These are phyloP conservation scores for Acmispon strigosus DNA, from an alignment of 306 rosid species.

Conservation along the genomic window DNA sequence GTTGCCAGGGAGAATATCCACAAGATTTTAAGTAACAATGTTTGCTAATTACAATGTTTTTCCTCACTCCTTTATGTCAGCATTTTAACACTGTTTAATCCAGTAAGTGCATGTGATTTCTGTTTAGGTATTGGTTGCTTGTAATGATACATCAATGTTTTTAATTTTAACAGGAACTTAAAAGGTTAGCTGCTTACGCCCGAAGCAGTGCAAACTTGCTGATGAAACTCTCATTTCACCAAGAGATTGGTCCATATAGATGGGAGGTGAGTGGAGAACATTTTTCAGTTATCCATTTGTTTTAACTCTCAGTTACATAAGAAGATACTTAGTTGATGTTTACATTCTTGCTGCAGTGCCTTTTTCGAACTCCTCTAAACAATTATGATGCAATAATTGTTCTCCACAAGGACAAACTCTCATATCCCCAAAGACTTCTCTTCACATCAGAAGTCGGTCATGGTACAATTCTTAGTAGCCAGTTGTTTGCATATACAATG, in stretches of 20 bases:
- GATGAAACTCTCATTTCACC: constrained; percentile 51
- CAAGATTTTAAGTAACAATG: not conserved
- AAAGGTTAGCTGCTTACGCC: constrained; percentile 83
- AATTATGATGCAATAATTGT: constrained; percentile 81
- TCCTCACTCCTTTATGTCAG: not conserved
- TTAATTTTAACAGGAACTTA: constrained; percentile 56
- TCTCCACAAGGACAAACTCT: constrained; percentile 78
- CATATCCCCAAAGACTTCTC: constrained; percentile 85
- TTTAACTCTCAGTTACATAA: not conserved
- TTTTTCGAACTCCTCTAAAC: constrained; percentile 83
- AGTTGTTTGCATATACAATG: not conserved
- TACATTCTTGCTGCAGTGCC: constrained; percentile 60
- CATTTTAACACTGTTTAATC: constrained; percentile 1
- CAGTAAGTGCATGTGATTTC: not conserved
- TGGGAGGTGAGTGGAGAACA: constrained; percentile 65
- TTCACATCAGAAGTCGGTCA: constrained; percentile 67
- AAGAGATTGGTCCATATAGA: constrained; percentile 50
- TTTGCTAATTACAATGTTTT: too few species aligned
- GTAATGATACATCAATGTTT: not conserved
- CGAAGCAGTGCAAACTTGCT: constrained; percentile 79
- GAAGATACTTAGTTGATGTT: not conserved
- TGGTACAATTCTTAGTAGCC: constrained; percentile 40
- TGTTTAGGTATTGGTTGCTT: not conserved
- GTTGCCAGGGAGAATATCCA: not conserved
- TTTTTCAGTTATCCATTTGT: not conserved